Percentiles rank a stretch among this genome's conserved stretches.
Conservation (phyloP, 148 eudicot species). For the Rhododendron molle region DNA sequence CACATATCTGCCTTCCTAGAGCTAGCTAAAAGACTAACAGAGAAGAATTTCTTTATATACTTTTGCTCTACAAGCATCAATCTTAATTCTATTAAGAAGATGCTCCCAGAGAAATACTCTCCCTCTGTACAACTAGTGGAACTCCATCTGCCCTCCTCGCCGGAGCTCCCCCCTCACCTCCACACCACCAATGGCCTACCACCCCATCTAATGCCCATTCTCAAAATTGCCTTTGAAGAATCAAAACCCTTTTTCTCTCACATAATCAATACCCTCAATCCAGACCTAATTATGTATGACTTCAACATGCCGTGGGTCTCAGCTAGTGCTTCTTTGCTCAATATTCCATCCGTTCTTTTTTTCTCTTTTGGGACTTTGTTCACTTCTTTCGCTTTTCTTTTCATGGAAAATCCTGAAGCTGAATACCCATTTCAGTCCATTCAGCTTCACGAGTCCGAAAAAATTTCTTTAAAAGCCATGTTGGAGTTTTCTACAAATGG, state of each 20-base stretch:
- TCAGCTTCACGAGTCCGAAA: not conserved
- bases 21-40: conserved; percentile 5
- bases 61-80: conserved; percentile 2
- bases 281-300: conserved; percentile 28
- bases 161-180: conserved; percentile 13
- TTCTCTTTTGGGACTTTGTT: not conserved
- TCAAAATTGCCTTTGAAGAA: conserved; percentile 20
- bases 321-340: not conserved
- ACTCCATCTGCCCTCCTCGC: not conserved
- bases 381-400: not conserved
- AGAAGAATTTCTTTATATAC: not conserved
- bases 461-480: not conserved
- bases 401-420: not conserved
- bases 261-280: not conserved
- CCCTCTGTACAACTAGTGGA: not conserved
- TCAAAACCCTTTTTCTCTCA: conserved; percentile 9
- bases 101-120: not conserved
- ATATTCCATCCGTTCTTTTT: not conserved
- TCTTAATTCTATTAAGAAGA: not conserved
- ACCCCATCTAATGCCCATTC: conserved; percentile 19
- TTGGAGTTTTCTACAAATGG: not conserved
- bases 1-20: conserved; percentile 12
- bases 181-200: conserved; percentile 39
- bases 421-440: not conserved
- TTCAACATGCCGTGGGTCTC: conserved; percentile 29